Evolutionary conservation across 2,329 filamentous ascomycete genomes (phyloP), one percentile per base, ranked within the genome.

Genomic region (Cordyceps farinosa): DNA sequence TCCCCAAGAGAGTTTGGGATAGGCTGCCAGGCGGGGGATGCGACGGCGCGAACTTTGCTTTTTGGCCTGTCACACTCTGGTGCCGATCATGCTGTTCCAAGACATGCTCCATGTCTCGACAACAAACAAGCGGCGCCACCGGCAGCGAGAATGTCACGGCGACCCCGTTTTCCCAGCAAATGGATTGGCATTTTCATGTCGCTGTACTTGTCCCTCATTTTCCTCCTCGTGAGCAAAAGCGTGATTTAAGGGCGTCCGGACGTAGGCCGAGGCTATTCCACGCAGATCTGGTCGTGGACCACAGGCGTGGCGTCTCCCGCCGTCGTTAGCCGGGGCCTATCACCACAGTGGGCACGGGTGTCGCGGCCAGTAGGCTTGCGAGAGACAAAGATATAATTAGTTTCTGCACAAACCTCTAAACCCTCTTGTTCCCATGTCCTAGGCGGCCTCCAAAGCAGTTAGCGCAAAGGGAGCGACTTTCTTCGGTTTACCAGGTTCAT

Each of bases 21-120:
- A 13, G 32, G n/a, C 13, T 40, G 22, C 36, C 8, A 40, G 8
- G 15, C 32, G 47, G 38, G 17, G 45, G 36, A 60, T 61, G 47
- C 58, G 58, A 61, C 58, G 50, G 58, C 48, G 40, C 42, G n/a
- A 51, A 54, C 30, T 61, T 60, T 61, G 58, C 57, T 60, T 60
- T 34, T 60, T 27, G 22, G 42, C 30, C 29, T 45, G 42, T n/a
- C 29, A 30, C 27, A 50, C 45, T 30, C 1, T 27, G 48, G 8
- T 45, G 58, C 30, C 51, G 58, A 61, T 61, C 58, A 61, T 47
- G 29, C 15, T 11, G 6, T 44, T 40, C 36, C 29, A n/a, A 17
- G 56, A 42, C 22, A 36, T 52, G 53, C 10, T 10, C 27, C 57
- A 22, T 60, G 57, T 52, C 56, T 59, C 45, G 45, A 50, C 32